A percentile compares a stretch with the other conserved stretches of the same genome.
Conservation (phyloP, 2,329 filamentous ascomycete genomes). For the Phialophora tarda region DNA sequence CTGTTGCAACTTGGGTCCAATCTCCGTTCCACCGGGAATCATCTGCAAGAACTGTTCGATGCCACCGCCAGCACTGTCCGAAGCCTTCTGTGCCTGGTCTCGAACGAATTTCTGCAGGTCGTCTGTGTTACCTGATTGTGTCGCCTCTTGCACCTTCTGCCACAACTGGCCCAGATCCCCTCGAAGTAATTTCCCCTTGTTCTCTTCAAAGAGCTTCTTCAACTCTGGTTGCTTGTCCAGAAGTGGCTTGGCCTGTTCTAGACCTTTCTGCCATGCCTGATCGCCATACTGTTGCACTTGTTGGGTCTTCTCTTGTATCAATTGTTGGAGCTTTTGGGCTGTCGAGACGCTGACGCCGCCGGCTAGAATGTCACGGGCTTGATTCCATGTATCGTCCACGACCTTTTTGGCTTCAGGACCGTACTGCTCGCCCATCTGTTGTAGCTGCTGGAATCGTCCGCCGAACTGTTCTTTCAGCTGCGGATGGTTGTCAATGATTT, state of each 20-base stretch:
- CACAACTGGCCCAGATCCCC: conserved; percentile 70
- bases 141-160: conserved; percentile 65
- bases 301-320: conserved; percentile 73
- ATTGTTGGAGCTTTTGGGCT: conserved; percentile 60
- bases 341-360: conserved; percentile 63
- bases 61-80: conserved; percentile 49
- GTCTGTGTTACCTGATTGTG: conserved; percentile 65
- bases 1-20: conserved; percentile 69
- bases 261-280: conserved; percentile 72
- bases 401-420: conserved; percentile 79
- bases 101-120: conserved; percentile 67
- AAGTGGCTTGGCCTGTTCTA: conserved; percentile 73
- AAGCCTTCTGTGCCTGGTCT: conserved; percentile 61
- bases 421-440: conserved; percentile 70
- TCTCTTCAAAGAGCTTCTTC: conserved; percentile 74
- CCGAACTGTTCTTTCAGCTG: conserved; percentile 74
- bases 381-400: conserved; percentile 71
- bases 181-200: conserved; percentile 69
- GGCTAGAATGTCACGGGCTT: conserved; percentile 68
- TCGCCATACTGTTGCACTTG: conserved; percentile 71
- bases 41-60: conserved; percentile 69
- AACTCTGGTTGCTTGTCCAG: conserved; percentile 78
- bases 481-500: conserved; percentile 76
- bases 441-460: conserved; percentile 69
- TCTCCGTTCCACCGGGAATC: conserved; percentile 68